Evolutionary conservation across 106 monocot species (phyloP).

Genomic region (Dendrobium chrysotoxum): DNA sequence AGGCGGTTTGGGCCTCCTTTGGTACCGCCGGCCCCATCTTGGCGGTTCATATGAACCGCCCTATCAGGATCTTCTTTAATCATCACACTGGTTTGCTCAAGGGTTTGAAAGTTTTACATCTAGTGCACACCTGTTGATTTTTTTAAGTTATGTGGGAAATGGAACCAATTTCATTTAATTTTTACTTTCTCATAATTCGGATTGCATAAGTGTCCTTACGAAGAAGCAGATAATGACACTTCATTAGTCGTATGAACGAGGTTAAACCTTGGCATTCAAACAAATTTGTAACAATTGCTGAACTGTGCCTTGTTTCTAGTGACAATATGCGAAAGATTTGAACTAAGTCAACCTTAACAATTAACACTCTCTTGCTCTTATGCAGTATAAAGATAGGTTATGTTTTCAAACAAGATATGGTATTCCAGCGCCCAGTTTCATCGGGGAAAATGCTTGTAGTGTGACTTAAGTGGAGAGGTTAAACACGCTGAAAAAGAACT

Average conservation of each 20-base stretch:
- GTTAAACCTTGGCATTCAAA: background rate
- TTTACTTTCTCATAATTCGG: background rate
- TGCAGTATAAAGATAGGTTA: background rate
- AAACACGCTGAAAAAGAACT: background rate
- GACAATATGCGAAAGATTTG: background rate
- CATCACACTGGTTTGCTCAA: background rate
- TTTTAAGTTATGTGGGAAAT: background rate
- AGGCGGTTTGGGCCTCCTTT: too few relatives aligned
- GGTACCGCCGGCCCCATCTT: too few relatives aligned
- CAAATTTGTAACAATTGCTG: background rate
- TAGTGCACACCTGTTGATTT: background rate
- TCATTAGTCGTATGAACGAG: background rate
- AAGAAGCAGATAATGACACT: background rate
- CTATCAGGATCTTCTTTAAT: constrained; percentile 4
- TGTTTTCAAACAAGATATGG: background rate
- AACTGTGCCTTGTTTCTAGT: background rate
- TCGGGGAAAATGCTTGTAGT: background rate
- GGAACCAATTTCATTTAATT: background rate
- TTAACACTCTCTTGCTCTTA: background rate
- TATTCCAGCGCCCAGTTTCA: too few relatives aligned
- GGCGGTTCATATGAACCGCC: too few relatives aligned
- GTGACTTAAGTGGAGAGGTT: background rate
- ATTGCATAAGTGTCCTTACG: background rate
- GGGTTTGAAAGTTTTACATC: background rate
- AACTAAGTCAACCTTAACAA: background rate